phyloP scores from a whole-genome alignment of 2,329 filamentous ascomycete species.

The Colletotrichum sp. region DNA sequence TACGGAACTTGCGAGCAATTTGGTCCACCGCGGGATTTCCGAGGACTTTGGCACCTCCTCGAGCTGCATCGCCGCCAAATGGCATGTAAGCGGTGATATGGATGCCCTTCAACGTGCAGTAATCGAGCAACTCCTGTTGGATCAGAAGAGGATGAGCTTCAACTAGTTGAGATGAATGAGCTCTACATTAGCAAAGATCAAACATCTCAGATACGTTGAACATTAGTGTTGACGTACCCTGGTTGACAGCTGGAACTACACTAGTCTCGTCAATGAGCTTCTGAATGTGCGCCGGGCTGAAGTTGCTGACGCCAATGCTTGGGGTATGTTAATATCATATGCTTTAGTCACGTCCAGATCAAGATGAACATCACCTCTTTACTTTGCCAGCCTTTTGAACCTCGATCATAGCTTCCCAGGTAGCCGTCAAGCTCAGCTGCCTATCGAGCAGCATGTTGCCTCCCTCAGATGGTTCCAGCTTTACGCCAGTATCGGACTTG shows the following conservation, averaged over 20 bases:
- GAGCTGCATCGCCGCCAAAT: neutral
- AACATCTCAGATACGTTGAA: neutral
- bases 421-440: neutral
- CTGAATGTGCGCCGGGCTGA: neutral
- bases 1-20: neutral
- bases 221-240: neutral
- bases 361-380: neutral
- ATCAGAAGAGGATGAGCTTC: neutral
- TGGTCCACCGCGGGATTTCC: neutral
- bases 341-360: neutral
- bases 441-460: neutral
- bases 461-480: neutral
- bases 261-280: neutral
- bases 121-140: neutral
- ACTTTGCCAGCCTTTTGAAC: neutral
- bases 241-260: neutral
- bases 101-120: neutral
- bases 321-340: neutral
- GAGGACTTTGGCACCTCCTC: slow-evolving; percentile 27
- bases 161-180: neutral
- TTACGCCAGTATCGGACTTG: neutral
- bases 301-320: neutral
- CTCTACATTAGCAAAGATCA: neutral
- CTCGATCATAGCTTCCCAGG: neutral
- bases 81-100: neutral